These are phyloP conservation scores for Penicillium bialowiezense DNA, from an alignment of 495 filamentous ascomycete genomes.

Conservation along the genomic window DNA sequence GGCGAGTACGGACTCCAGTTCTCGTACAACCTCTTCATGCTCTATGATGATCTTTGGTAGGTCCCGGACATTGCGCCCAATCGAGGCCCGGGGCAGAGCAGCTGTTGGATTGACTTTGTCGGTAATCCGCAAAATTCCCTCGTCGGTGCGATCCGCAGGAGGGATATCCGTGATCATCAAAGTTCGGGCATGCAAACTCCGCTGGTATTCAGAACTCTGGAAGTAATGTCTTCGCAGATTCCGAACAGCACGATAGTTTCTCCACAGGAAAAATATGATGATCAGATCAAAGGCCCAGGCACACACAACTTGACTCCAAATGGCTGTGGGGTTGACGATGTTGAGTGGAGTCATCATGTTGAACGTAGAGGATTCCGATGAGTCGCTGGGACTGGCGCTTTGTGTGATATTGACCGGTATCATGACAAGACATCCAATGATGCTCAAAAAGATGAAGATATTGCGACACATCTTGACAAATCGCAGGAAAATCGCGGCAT, in stretches of 20 bases:
- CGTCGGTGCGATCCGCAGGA: constrained; percentile 66
- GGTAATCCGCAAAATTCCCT: constrained; percentile 78
- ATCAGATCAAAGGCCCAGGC: constrained; percentile 77
- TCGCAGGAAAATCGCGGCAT: constrained; percentile 86
- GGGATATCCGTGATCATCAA: constrained; percentile 92
- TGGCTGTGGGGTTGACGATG: constrained; percentile 35
- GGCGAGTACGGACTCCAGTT: constrained; percentile 78
- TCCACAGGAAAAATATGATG: constrained; percentile 80
- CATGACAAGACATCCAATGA: constrained; percentile 75
- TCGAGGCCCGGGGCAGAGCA: constrained; percentile 71
- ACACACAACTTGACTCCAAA: constrained; percentile 79
- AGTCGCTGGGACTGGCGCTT: constrained; percentile 31
- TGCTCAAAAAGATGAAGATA: constrained; percentile 70
- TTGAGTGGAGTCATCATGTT: constrained; percentile 53
- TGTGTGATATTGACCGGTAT: constrained; percentile 77
- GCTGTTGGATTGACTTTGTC: constrained; percentile 72
- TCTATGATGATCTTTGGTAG: constrained; percentile 80
- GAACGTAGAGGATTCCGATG: constrained; percentile 37
- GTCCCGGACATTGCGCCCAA: constrained; percentile 88
- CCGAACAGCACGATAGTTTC: constrained; percentile 75
- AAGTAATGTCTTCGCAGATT: constrained; percentile 75
- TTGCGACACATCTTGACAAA: constrained; percentile 91
- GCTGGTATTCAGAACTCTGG: constrained; percentile 83
- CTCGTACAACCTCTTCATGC: constrained; percentile 74
- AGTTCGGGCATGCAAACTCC: constrained; percentile 83